These are phyloP conservation scores for Nicotiana knightiana DNA, from an alignment of 257 asterid species.

Conservation along the genomic window DNA sequence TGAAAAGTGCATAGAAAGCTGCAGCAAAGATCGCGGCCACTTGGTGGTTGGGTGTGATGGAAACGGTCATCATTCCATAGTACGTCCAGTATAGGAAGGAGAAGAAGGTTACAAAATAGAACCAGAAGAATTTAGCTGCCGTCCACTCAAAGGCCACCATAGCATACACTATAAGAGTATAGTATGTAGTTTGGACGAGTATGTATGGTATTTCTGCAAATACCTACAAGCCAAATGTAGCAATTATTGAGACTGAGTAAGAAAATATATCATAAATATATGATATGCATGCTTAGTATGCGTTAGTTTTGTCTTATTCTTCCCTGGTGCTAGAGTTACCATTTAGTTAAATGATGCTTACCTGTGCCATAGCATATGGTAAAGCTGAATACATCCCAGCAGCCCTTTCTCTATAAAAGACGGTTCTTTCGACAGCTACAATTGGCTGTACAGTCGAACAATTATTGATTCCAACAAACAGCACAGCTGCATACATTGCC, in stretches of 20 bases:
- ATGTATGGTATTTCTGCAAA: slow-evolving; percentile 45
- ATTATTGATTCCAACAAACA: slow-evolving; percentile 46
- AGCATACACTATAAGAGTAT: slow-evolving; percentile 42
- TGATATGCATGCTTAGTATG: neutral
- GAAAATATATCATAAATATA: neutral
- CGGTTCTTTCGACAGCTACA: slow-evolving; percentile 41
- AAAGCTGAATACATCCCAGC: slow-evolving; percentile 58
- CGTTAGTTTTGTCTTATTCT: neutral
- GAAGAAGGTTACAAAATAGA: slow-evolving; percentile 44
- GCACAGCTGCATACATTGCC: slow-evolving; percentile 51
- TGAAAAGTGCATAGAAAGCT: slow-evolving; percentile 52
- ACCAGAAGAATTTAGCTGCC: slow-evolving; percentile 47
- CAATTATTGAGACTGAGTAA: neutral
- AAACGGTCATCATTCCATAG: slow-evolving; percentile 62
- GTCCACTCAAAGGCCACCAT: slow-evolving; percentile 53
- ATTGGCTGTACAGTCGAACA: slow-evolving; percentile 48
- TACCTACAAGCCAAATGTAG: slow-evolving; percentile 27
- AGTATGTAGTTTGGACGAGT: slow-evolving; percentile 39
- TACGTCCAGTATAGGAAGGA: slow-evolving; percentile 50
- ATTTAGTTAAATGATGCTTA: neutral
- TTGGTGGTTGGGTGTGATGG: slow-evolving; percentile 50
- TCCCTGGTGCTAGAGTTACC: neutral
- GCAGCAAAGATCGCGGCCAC: slow-evolving; percentile 43
- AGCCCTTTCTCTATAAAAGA: slow-evolving; percentile 52
- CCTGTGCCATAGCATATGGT: slow-evolving; percentile 68